Conservation (phyloP, 331 rosid genomes). For the Dryas integrifolia region DNA sequence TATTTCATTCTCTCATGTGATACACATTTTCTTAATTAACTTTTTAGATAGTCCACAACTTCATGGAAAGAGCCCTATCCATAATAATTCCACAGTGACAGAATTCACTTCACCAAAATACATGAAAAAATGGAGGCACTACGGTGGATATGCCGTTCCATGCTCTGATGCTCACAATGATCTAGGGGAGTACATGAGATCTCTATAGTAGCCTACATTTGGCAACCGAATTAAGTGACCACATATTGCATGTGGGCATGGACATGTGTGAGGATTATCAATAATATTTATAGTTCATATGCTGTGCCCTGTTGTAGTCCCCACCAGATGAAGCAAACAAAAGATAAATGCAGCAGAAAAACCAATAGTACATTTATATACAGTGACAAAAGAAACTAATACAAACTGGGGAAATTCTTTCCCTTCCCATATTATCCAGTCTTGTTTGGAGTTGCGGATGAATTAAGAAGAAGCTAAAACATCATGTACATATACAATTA, state of each 20-base stretch:
- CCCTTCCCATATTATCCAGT: conserved; percentile 42
- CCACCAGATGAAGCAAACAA: conserved; percentile 11
- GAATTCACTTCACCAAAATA: too few species aligned
- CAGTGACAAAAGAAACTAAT: conserved; percentile 38
- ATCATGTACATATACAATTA: conserved; percentile 45
- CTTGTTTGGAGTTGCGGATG: conserved; percentile 42
- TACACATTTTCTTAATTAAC: neutral
- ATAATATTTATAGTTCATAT: neutral
- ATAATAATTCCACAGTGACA: too few species aligned
- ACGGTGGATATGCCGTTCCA: too few species aligned
- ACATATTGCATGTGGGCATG: neutral
- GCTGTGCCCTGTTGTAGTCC: neutral
- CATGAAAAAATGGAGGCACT: too few species aligned
- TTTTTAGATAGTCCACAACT: too few species aligned
- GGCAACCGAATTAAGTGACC: neutral
- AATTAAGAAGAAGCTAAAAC: conserved; percentile 37
- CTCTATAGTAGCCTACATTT: neutral
- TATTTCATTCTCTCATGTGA: neutral
- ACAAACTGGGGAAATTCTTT: conserved; percentile 36
- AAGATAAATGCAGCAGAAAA: conserved; percentile 25
- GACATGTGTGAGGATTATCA: neutral
- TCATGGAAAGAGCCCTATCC: too few species aligned
- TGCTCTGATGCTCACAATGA: too few species aligned
- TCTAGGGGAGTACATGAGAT: too few species aligned
- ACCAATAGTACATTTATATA: conserved; percentile 53